These are phyloP conservation scores for Candida tallmaniae DNA, from an alignment of 805 yeast species.

Conservation along the genomic window DNA sequence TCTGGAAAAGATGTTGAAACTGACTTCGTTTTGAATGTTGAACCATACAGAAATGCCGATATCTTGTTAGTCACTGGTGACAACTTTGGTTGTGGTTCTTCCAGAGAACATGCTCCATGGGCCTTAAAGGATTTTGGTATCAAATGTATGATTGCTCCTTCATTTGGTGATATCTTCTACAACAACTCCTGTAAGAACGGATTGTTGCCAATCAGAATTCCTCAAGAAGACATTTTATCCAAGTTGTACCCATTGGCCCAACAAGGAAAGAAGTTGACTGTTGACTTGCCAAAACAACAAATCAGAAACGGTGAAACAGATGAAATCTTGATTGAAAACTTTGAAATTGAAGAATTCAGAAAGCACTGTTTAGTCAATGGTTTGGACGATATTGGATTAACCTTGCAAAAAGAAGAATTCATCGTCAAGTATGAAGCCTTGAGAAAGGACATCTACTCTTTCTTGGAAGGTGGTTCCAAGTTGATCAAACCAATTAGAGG, in stretches of 20 bases:
- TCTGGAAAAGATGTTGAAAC: constrained; percentile 74
- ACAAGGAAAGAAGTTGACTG: constrained; percentile 63
- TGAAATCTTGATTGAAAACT: constrained; percentile 67
- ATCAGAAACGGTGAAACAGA: constrained; percentile 62
- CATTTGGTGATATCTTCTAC: constrained; percentile 97
- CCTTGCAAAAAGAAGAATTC: constrained; percentile 80
- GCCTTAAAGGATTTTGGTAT: constrained; percentile 97
- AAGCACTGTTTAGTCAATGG: constrained; percentile 94
- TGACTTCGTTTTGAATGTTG: constrained; percentile 86
- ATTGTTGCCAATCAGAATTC: constrained; percentile 86
- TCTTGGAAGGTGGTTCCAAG: constrained; percentile 86
- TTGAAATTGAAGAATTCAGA: constrained; percentile 88
- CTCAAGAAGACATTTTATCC: constrained; percentile 64
- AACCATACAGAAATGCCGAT: constrained; percentile 75
- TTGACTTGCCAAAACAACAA: constrained; percentile 85
- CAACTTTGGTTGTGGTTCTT: constrained; percentile 98
- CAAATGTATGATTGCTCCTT: constrained; percentile 92
- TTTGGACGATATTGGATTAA: constrained; percentile 93
- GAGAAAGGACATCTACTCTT: constrained; percentile 79
- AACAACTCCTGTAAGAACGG: constrained; percentile 97
- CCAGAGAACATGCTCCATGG: constrained; percentile 99
- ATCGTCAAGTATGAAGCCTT: constrained; percentile 69
- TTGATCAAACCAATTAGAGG: constrained; percentile 63
- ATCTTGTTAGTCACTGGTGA: constrained; percentile 91
- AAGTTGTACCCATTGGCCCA: constrained; percentile 79